Conservation (phyloP, 1,284 basidiomycete species). For the Ganoderma meredithae region DNA sequence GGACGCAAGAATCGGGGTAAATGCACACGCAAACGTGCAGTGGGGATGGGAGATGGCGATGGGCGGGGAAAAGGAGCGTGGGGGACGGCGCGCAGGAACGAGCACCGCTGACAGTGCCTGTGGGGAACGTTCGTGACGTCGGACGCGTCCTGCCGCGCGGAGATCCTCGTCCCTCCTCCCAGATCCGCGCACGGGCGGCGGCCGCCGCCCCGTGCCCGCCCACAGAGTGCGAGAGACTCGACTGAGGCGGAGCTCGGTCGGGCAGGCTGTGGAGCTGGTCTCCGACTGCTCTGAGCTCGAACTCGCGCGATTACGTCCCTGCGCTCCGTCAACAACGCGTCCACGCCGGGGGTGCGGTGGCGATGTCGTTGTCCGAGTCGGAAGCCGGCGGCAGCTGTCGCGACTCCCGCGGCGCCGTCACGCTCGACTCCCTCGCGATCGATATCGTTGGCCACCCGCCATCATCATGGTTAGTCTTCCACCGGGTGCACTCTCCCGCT, state of each 20-base stretch:
- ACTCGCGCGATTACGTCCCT: not conserved
- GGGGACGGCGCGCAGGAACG: constrained; percentile 15
- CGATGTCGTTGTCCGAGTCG: not conserved
- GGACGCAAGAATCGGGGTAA: too few species aligned
- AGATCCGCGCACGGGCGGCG: constrained; percentile 8
- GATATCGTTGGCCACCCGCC: not conserved
- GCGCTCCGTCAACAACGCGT: not conserved
- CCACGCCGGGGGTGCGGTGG: not conserved
- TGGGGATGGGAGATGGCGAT: not conserved
- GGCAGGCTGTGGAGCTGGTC: not conserved
- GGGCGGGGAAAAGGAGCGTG: not conserved
- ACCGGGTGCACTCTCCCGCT: not conserved
- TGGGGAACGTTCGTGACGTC: constrained; percentile 1
- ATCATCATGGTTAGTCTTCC: not conserved
- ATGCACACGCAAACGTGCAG: too few species aligned
- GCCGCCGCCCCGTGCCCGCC: constrained; percentile 14
- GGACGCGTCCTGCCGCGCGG: constrained; percentile 17
- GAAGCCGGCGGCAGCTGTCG: not conserved
- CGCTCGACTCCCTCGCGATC: not conserved
- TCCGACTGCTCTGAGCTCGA: constrained; percentile 14
- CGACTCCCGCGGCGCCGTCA: too few species aligned
- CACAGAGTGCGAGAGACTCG: not conserved
- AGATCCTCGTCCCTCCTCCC: not conserved
- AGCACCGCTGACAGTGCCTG: not conserved
- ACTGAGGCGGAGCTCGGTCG: not conserved